These are phyloP conservation scores for Aureobasidium sp. DNA, from an alignment of 2,329 filamentous ascomycete genomes.

Conservation along the genomic window DNA sequence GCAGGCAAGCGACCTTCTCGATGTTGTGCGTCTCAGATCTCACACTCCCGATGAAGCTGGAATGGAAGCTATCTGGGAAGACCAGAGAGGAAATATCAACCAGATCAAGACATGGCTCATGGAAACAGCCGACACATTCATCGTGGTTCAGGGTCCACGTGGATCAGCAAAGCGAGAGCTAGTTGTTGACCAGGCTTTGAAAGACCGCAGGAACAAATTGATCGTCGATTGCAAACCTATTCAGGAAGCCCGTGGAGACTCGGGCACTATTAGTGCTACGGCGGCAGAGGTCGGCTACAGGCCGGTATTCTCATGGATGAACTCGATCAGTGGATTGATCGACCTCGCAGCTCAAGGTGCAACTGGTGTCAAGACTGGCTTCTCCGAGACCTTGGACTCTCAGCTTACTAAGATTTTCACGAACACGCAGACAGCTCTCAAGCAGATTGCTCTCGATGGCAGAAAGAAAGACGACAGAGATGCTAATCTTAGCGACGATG, in stretches of 20 bases:
- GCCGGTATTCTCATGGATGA: slow-evolving; percentile 93
- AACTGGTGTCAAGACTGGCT: slow-evolving; percentile 87
- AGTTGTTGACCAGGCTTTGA: slow-evolving; percentile 73
- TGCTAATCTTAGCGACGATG: slow-evolving; percentile 64
- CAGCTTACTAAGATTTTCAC: slow-evolving; percentile 85
- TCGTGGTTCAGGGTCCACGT: slow-evolving; percentile 84
- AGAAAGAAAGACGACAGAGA: slow-evolving; percentile 68
- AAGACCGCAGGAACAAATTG: slow-evolving; percentile 63
- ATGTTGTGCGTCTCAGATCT: slow-evolving; percentile 38
- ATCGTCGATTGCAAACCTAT: slow-evolving; percentile 90
- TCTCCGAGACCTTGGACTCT: slow-evolving; percentile 84
- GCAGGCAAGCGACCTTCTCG: slow-evolving; percentile 55
- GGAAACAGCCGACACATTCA: slow-evolving; percentile 84
- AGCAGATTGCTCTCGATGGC: slow-evolving; percentile 61
- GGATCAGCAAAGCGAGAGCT: slow-evolving; percentile 88
- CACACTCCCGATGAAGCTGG: slow-evolving; percentile 56
- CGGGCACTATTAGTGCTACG: slow-evolving; percentile 70
- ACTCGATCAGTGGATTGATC: slow-evolving; percentile 83
- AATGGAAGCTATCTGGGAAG: slow-evolving; percentile 77
- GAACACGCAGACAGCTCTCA: slow-evolving; percentile 71
- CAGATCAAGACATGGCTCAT: slow-evolving; percentile 78
- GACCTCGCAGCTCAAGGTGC: slow-evolving; percentile 90
- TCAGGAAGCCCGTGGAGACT: slow-evolving; percentile 81
- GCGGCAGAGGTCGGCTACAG: slow-evolving; percentile 80
- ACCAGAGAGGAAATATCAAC: slow-evolving; percentile 71